Base-by-base conservation (phyloP, 2,329 filamentous ascomycete species). In the Tolypocladium amazonense region DNA sequence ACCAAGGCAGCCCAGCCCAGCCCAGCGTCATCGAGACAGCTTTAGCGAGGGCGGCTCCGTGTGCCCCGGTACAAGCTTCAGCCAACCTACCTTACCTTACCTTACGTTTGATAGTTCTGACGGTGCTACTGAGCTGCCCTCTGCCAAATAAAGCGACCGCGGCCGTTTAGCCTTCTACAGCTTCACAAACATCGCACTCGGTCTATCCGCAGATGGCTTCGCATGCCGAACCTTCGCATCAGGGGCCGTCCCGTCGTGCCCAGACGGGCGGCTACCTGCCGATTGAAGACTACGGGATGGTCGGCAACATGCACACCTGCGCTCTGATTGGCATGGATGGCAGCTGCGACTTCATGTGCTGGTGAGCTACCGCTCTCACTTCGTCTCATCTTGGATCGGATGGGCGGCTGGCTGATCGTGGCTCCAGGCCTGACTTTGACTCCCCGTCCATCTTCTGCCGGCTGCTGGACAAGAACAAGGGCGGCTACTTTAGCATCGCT, bases 281-380 rank as follows among this genome's bases (percentile, higher is more conserved):
- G 55, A 88, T 90, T 64, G 88, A 91, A 69, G 84, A 91, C 72
- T 91, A 91, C 78, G 88, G 88, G 59, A 81, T 92, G 72, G 89
- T 92, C 66, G 88, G 88, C 30, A 90, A 91, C 68, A 90, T 92
- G 88, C 82, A 86, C 66, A 92, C 88, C 1, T 89, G 87, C 75
- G 88, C 88, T 18, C 76, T 90, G n/a, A 81, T 89, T 27, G 88
- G 86, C 64, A 88, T 88, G 68, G 85, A 88, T 67, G 88, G 88
- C 30, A 88, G 87, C 64, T 73, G 92, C 60, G 88, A 90, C 69
- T 90, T 86, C 66, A 88, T 91, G 87, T 91, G 88, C 72, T 92
- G 88, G 85, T 85, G 68, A 72, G 79, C 64, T 60, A 18, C 11
- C n/a, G 52, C 20, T 15, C 30, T 57, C 30, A 4, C 35, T 35